Evolutionary conservation across 78 protist species (phyloP).

Genomic region (Cavenderia fasciculata): DNA sequence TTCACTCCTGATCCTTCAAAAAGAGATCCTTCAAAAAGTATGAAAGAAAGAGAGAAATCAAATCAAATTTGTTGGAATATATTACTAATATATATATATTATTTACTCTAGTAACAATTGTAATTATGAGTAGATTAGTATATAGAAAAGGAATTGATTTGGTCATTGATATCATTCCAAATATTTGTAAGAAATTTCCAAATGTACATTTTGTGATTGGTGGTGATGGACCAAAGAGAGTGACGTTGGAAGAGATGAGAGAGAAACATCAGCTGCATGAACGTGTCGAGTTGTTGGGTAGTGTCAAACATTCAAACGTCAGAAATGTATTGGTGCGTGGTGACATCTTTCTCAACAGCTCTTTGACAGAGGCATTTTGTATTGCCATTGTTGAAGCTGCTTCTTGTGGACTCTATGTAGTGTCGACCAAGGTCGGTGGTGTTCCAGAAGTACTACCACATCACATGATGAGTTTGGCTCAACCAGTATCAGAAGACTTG

Average conservation of each 20-base stretch:
- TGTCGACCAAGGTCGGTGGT: conserved; percentile 96
- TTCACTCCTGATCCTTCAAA: conserved; percentile 90
- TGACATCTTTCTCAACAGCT: conserved; percentile 96
- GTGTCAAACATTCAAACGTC: conserved; percentile 89
- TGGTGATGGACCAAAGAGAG: conserved; percentile 95
- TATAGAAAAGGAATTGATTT: conserved; percentile 96
- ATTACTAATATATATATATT: not conserved
- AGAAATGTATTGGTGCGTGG: conserved; percentile 91
- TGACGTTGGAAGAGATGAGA: conserved; percentile 91
- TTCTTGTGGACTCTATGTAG: conserved; percentile 89
- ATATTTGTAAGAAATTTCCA: conserved; percentile 78
- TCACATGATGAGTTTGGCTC: conserved; percentile 82
- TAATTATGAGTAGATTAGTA: conserved; percentile 93
- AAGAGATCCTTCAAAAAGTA: conserved; percentile 75
- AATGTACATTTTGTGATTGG: conserved; percentile 89
- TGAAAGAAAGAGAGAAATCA: not conserved
- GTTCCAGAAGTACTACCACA: conserved; percentile 96
- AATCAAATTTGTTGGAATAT: not conserved
- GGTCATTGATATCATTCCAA: conserved; percentile 81
- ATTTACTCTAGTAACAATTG: conserved; percentile 80
- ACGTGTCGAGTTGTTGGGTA: conserved; percentile 94
- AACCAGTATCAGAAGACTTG: conserved; percentile 75
- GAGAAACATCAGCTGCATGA: conserved; percentile 91
- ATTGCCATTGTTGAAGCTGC: conserved; percentile 99
- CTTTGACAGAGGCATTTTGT: conserved; percentile 99